Evolutionary conservation across 148 eudicot genomes (phyloP).

Genomic region (Heliamphora exappendiculata): DNA sequence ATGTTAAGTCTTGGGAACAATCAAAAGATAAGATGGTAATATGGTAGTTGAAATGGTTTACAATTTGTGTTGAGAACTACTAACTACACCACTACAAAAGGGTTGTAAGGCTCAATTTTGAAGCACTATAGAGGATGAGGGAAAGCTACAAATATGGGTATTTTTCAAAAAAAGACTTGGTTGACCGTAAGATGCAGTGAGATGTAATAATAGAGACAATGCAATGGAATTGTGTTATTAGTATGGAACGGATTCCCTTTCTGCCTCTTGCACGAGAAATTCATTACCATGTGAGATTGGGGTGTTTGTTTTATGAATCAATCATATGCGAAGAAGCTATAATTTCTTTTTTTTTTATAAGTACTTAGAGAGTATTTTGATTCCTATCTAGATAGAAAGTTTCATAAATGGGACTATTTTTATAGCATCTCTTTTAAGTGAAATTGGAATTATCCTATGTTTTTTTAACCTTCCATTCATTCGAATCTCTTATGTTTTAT

Average conservation of each 20-base stretch:
- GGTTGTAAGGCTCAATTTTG: neutral
- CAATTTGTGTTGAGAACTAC: neutral
- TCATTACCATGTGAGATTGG: neutral
- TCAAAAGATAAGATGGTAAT: neutral
- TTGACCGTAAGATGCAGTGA: neutral
- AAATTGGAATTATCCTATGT: too few relatives aligned
- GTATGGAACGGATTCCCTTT: neutral
- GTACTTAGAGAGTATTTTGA: too few relatives aligned
- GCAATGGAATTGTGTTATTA: neutral
- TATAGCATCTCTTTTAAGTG: too few relatives aligned
- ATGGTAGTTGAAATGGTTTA: neutral
- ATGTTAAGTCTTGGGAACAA: neutral
- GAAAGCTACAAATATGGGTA: neutral
- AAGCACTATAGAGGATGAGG: neutral
- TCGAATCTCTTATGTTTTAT: too few relatives aligned
- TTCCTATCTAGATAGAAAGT: too few relatives aligned
- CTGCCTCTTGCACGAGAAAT: neutral
- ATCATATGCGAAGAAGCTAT: neutral
- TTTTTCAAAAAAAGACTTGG: neutral
- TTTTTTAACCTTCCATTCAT: too few relatives aligned
- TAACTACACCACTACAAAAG: neutral
- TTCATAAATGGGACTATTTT: too few relatives aligned
- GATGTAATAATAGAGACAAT: neutral
- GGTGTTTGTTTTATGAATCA: neutral
- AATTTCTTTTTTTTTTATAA: too few relatives aligned